Conservation (phyloP, 202 grass and related monocot genomes). For the Saccharum hybrid region DNA sequence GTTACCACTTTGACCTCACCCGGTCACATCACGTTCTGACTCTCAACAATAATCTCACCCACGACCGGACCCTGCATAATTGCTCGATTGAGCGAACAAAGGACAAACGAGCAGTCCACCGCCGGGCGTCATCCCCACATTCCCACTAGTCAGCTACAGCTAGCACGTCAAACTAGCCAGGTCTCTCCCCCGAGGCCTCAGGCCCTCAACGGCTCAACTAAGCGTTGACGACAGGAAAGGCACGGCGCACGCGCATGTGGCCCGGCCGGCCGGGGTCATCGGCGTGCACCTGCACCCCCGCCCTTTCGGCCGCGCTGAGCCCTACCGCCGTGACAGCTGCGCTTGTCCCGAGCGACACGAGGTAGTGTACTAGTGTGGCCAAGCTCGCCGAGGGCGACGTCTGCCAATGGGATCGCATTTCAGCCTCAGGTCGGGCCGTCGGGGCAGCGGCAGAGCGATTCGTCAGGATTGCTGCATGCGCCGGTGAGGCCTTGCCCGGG, state of each 20-base stretch:
- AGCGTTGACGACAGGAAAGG: conserved; percentile 45
- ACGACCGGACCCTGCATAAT: neutral
- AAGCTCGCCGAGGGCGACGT: conserved; percentile 27
- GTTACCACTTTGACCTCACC: neutral
- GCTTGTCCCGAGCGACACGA: neutral
- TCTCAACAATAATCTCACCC: neutral
- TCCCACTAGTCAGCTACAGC: neutral
- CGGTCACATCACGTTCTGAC: conserved; percentile 24
- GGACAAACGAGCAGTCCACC: neutral
- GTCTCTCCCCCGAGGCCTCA: too few species aligned
- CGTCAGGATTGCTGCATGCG: neutral
- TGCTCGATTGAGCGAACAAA: neutral
- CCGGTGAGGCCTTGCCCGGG: too few species aligned
- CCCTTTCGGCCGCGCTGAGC: conserved; percentile 31
- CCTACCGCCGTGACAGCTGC: conserved; percentile 27
- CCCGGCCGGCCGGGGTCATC: neutral
- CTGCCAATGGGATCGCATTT: conserved; percentile 14
- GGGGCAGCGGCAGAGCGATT: neutral
- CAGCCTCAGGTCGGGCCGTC: neutral
- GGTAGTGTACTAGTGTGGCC: conserved; percentile 36
- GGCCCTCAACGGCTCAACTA: too few species aligned
- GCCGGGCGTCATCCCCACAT: too few species aligned
- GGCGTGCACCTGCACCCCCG: conserved; percentile 11
- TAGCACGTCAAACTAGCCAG: neutral
- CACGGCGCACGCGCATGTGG: too few species aligned